Evolutionary conservation across 2,329 filamentous ascomycete species (phyloP).

Genomic region (Daldinia sp.): DNA sequence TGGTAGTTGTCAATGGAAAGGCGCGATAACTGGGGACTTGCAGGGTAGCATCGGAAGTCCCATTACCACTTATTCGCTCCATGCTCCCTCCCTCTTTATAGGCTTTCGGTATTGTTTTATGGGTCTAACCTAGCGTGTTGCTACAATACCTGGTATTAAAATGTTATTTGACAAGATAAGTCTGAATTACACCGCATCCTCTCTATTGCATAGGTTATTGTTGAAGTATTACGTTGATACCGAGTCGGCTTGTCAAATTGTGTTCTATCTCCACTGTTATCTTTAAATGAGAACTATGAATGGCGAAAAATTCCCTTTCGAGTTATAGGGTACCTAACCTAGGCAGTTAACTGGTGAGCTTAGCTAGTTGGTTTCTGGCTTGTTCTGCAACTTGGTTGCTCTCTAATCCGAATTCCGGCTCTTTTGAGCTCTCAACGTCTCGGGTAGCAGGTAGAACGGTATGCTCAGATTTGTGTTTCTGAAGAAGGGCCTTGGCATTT

Average conservation of each 20-base stretch:
- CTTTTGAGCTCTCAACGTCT: background rate
- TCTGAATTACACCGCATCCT: background rate
- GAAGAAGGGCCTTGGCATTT: slow-evolving; percentile 2
- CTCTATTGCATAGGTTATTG: too few species aligned
- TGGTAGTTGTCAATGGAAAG: background rate
- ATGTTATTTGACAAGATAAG: background rate
- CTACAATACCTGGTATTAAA: too few species aligned
- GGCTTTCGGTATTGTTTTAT: background rate
- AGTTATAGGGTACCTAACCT: too few species aligned
- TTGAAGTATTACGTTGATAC: too few species aligned
- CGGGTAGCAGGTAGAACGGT: background rate
- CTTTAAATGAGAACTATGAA: too few species aligned
- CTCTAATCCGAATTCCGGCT: slow-evolving; percentile 1
- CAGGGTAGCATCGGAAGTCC: background rate
- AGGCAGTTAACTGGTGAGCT: background rate
- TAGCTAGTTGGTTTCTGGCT: background rate
- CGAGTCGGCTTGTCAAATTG: too few species aligned
- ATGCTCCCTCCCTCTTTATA: background rate
- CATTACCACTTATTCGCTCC: background rate
- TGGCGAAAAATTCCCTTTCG: too few species aligned
- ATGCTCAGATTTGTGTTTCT: slow-evolving; percentile 5
- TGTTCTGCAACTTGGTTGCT: slow-evolving; percentile 2
- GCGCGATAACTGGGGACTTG: background rate
- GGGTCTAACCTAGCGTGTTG: too few species aligned
- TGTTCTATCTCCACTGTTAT: too few species aligned